phyloP scores from a whole-genome alignment of 208 protist genomes.

The Acanthamoeba royreba region DNA sequence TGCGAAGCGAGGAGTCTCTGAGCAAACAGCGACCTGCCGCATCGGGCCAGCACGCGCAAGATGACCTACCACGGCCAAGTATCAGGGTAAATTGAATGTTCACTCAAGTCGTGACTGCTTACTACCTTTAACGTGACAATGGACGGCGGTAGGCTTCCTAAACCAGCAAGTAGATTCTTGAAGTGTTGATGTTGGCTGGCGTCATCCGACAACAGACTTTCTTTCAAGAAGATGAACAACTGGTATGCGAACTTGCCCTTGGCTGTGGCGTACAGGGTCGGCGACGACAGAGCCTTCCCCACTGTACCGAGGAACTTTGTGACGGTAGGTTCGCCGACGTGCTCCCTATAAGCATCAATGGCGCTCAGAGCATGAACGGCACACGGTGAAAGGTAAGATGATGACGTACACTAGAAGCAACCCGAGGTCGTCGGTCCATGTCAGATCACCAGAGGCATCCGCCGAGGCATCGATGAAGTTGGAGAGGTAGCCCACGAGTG shows the following conservation, averaged over 20 bases:
- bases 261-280: background rate
- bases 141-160: background rate
- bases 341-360: background rate
- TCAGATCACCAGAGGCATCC: too few relatives aligned
- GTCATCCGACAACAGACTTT: background rate
- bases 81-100: background rate
- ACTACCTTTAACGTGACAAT: background rate
- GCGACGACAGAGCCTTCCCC: background rate
- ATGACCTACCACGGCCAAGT: too few relatives aligned
- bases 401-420: background rate
- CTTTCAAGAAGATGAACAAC: background rate
- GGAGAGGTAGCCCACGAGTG: background rate
- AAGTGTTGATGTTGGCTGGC: background rate
- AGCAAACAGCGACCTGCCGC: background rate
- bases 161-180: background rate
- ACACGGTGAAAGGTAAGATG: too few relatives aligned
- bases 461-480: background rate
- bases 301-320: background rate
- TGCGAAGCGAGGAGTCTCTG: background rate
- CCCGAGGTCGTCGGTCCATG: background rate
- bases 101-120: background rate
- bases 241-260: background rate
- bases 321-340: background rate
- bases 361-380: too few relatives aligned
- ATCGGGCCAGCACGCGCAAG: background rate